Percentiles rank a stretch among this genome's conserved stretches.
phyloP scores from a whole-genome alignment of 116 monocot species.

The Papilionanthe hybrid region DNA sequence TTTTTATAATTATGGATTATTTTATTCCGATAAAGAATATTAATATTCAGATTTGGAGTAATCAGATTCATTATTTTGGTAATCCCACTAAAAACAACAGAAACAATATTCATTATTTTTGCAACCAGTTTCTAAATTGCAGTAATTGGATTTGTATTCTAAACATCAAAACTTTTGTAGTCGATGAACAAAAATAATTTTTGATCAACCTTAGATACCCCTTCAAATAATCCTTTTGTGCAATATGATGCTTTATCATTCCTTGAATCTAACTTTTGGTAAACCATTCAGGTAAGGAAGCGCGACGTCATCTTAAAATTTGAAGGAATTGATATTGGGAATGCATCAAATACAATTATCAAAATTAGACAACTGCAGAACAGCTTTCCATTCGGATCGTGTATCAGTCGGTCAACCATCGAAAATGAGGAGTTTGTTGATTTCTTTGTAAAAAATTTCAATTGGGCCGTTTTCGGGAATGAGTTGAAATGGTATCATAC shows the following conservation, averaged over 20 bases:
- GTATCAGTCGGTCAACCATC: slow-evolving; percentile 53
- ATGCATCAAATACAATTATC: slow-evolving; percentile 9
- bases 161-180: background rate
- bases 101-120: too few relatives aligned
- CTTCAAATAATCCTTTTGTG: too few relatives aligned
- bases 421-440: slow-evolving; percentile 81
- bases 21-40: too few relatives aligned
- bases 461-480: slow-evolving; percentile 88
- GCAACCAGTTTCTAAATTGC: too few relatives aligned
- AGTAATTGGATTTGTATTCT: background rate
- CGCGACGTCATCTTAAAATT: slow-evolving; percentile 66
- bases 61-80: too few relatives aligned
- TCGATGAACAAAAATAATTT: background rate
- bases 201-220: background rate
- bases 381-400: slow-evolving; percentile 82
- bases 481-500: slow-evolving; percentile 86
- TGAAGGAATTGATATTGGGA: slow-evolving; percentile 14
- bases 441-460: slow-evolving; percentile 85
- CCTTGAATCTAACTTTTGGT: background rate
- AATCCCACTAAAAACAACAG: too few relatives aligned
- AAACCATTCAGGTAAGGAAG: slow-evolving; percentile 51
- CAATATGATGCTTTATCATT: background rate
- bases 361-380: slow-evolving; percentile 58
- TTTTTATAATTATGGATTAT: too few relatives aligned
- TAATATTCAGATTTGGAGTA: too few relatives aligned